Percentiles rank a stretch among this genome's conserved stretches.
phyloP scores from a whole-genome alignment of 305 asterid species.

The Caryopteris hybrid region DNA sequence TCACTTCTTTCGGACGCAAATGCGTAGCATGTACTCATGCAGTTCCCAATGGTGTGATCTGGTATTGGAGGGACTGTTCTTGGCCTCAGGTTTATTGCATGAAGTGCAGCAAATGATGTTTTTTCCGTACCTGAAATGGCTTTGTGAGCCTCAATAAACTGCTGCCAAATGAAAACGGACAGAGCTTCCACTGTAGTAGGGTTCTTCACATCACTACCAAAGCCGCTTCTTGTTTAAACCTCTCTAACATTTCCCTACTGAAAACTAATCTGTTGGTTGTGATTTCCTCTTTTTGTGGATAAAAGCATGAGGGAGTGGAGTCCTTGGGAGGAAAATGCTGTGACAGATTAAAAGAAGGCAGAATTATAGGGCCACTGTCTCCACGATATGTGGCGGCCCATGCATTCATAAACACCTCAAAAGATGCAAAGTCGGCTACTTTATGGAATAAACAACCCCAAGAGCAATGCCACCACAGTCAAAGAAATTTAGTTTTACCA shows the following conservation, averaged over 20 bases:
- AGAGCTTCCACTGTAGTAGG: constrained; percentile 14
- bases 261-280: constrained; percentile 1
- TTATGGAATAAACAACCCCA: not conserved
- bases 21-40: not conserved
- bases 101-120: not conserved
- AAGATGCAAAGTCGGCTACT: not conserved
- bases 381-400: not conserved
- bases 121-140: not conserved
- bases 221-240: not conserved
- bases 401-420: not conserved
- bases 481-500: not conserved
- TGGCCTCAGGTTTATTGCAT: constrained; percentile 34
- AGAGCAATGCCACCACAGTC: constrained; percentile 8
- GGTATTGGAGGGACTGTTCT: constrained; percentile 19
- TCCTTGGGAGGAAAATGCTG: not conserved
- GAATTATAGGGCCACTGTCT: not conserved
- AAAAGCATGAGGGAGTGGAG: not conserved
- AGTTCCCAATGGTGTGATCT: constrained; percentile 17
- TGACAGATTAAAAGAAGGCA: not conserved
- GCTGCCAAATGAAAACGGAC: constrained; percentile 21
- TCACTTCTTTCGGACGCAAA: not conserved
- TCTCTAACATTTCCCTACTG: not conserved
- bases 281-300: not conserved
- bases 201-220: not conserved
- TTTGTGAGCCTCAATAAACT: constrained; percentile 1